Base-by-base conservation (phyloP, 2,329 filamentous ascomycete genomes). In the Alternaria longipes region DNA sequence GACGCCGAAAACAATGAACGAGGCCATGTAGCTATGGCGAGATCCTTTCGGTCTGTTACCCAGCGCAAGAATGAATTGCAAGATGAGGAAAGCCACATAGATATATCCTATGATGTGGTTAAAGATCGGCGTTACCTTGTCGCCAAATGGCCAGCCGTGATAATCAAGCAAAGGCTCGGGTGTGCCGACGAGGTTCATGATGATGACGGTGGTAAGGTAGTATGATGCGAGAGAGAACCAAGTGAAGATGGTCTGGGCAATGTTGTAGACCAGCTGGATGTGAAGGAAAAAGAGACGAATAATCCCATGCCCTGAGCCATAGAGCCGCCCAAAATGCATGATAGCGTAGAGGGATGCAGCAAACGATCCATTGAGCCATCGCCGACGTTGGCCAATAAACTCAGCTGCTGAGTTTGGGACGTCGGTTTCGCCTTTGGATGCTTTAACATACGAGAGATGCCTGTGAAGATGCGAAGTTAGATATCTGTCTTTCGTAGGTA, bases 281-380 rank as follows among this genome's bases (percentile, higher is more conserved):
- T 98, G 95, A 80, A 99, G 89, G 87, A 99, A 97, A 86, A 98
- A 92, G 94, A 98, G 97, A 84, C 95, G 94, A 69, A 98, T 81
- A 67, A 98, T 86, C 86, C 97, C 98, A 85, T 99, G 95, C 44
- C 94, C 94, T 78, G 90, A 94, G 86, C 96, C 96, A 87, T 98
- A 99, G 91, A 98, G 97, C 70, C 95, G 91, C 46, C 93, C 92
- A 75, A 99, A 99, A 81, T 99, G 95, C 91, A 99, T 97, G 68
- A 98, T 87, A 24, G 95, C 92, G 84, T 99, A 99, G 78, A 98
- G 89, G 80, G 92, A 93, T 79, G 95, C 95, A 56, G 95, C 95
- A 76, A 99, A 99, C 2, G 95, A 98, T 86, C 95, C 95, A 87
- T 99, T 99, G 71, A 99, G 85, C 95, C 95, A 99, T 85, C 95